Evolutionary conservation across 2,329 filamentous ascomycete species (phyloP).

Genomic region (Dactylellina cionopaga): DNA sequence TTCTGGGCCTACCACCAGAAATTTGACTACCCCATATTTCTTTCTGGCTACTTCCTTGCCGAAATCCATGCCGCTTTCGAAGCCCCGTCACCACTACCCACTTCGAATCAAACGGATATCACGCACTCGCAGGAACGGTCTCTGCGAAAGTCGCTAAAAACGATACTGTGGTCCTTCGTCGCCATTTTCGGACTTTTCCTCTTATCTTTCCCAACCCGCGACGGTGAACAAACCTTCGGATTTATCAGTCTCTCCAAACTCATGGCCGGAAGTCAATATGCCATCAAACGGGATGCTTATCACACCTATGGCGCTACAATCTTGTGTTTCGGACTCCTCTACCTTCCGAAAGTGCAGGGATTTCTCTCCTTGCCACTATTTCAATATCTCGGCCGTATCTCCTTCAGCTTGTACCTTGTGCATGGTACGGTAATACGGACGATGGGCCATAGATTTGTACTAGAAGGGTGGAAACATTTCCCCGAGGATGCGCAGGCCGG

Average conservation of each 20-base stretch:
- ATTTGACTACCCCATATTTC: conserved; percentile 69
- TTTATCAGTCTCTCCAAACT: conserved; percentile 17
- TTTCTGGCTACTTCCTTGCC: conserved; percentile 67
- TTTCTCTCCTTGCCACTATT: conserved; percentile 66
- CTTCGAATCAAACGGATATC: conserved; percentile 7
- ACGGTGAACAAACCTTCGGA: conserved; percentile 27
- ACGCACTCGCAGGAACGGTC: neutral
- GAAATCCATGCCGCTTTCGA: conserved; percentile 63
- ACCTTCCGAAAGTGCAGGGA: conserved; percentile 63
- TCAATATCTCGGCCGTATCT: conserved; percentile 71
- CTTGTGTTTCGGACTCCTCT: conserved; percentile 58
- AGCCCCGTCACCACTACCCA: conserved; percentile 36
- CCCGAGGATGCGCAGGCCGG: conserved; percentile 64
- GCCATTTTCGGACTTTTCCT: conserved; percentile 17
- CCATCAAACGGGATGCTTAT: conserved; percentile 15
- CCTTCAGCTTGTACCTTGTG: conserved; percentile 71
- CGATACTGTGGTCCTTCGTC: conserved; percentile 27
- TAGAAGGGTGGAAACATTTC: conserved; percentile 65
- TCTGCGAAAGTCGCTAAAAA: conserved; percentile 12
- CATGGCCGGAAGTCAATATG: conserved; percentile 10
- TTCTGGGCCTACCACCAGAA: conserved; percentile 64
- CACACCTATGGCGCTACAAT: conserved; percentile 27
- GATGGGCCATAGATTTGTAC: conserved; percentile 64
- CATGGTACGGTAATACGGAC: conserved; percentile 69
- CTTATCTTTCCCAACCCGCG: conserved; percentile 32